A percentile compares a stretch with the other conserved stretches of the same genome.
Evolutionary conservation across 1,284 basidiomycete species (phyloP).

Genomic region (Malassezia vespertilionis): DNA sequence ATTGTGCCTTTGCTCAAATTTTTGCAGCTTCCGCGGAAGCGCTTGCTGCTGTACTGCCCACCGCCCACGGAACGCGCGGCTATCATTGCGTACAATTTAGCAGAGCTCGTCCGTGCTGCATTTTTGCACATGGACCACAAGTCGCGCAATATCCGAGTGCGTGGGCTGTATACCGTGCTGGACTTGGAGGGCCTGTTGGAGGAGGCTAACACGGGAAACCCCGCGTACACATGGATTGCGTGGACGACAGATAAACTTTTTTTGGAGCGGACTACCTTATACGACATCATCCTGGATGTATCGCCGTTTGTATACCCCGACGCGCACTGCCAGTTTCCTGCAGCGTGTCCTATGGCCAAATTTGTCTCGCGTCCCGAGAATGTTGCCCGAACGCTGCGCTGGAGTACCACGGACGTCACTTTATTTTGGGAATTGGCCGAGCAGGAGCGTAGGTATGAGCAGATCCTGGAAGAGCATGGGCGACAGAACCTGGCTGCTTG

Average conservation of each 20-base stretch:
- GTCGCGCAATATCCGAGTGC: slow-evolving; percentile 8
- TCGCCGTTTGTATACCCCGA: slow-evolving; percentile 5
- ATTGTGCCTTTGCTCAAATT: slow-evolving; percentile 9
- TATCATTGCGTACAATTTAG: slow-evolving; percentile 12
- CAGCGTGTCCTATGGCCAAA: slow-evolving; percentile 1
- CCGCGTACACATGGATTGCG: slow-evolving; percentile 13
- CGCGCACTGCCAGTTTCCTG: background rate
- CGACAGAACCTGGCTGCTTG: slow-evolving; percentile 7
- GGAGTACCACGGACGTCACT: slow-evolving; percentile 7
- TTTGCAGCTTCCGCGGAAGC: slow-evolving; percentile 5
- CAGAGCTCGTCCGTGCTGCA: slow-evolving; percentile 14
- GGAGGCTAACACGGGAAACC: background rate
- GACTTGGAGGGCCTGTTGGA: slow-evolving; percentile 2
- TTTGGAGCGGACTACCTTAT: slow-evolving; percentile 5
- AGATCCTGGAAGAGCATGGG: background rate
- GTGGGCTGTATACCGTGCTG: slow-evolving; percentile 5
- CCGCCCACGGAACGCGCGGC: slow-evolving; percentile 15
- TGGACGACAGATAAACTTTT: slow-evolving; percentile 14
- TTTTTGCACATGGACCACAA: slow-evolving; percentile 8
- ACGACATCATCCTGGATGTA: slow-evolving; percentile 10
- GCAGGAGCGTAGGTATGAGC: slow-evolving; percentile 12
- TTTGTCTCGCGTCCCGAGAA: background rate
- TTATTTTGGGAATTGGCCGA: slow-evolving; percentile 13
- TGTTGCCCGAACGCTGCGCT: background rate
- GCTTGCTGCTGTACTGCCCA: slow-evolving; percentile 14